Percentiles rank a stretch among this genome's conserved stretches.
phyloP scores from a whole-genome alignment of 2,329 filamentous ascomycete genomes.

The Arachnopeziza araneosa region DNA sequence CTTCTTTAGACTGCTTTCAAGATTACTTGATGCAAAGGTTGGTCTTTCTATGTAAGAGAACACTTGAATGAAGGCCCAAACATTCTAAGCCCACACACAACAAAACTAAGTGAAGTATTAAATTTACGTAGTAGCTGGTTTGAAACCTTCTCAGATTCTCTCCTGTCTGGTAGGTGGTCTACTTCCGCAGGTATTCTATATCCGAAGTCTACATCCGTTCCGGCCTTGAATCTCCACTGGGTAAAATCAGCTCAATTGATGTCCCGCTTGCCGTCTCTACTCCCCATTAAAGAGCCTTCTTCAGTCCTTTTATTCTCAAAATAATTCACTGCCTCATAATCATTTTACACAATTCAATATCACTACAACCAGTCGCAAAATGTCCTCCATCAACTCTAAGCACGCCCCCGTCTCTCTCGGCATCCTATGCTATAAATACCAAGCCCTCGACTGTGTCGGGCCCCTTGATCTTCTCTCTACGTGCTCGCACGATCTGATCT shows the following conservation, averaged over 20 bases:
- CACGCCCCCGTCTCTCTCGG: neutral
- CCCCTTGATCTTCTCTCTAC: constrained; percentile 24
- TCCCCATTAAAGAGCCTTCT: neutral
- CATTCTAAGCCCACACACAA: too few relatives aligned
- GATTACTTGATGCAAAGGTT: too few relatives aligned
- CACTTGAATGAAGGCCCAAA: too few relatives aligned
- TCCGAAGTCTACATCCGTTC: neutral
- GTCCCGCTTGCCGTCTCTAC: neutral
- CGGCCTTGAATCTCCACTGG: neutral
- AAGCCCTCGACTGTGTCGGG: constrained; percentile 23
- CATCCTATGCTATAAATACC: constrained; percentile 10
- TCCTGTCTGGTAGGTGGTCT: neutral
- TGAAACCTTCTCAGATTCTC: neutral
- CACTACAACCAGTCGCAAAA: neutral
- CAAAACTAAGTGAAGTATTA: too few relatives aligned
- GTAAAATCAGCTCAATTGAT: neutral
- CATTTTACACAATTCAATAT: too few relatives aligned
- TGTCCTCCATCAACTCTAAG: neutral
- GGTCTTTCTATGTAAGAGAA: too few relatives aligned
- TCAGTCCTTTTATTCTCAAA: too few relatives aligned
- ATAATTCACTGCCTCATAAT: too few relatives aligned
- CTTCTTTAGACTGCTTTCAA: too few relatives aligned
- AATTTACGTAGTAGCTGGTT: too few relatives aligned
- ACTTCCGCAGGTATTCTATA: neutral
- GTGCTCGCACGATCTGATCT: constrained; percentile 10